These are phyloP conservation scores for Ophiocordyceps robertsii DNA, from an alignment of 2,329 filamentous ascomycete species.

Conservation along the genomic window DNA sequence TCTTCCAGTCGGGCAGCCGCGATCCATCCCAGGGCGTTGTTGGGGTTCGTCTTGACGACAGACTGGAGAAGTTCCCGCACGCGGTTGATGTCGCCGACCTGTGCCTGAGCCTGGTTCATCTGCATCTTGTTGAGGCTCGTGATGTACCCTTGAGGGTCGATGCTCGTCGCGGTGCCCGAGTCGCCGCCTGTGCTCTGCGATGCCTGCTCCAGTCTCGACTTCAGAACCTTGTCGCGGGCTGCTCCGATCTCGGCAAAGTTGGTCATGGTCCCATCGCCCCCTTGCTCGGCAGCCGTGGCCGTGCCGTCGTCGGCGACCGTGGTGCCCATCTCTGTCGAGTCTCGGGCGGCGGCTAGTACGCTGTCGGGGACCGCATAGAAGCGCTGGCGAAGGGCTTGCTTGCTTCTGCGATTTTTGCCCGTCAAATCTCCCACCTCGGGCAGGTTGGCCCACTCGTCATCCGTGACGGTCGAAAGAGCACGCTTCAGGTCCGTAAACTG, in stretches of 20 bases:
- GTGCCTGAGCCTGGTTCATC: conserved; percentile 63
- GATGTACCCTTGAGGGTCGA: conserved; percentile 91
- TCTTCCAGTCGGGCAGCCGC: conserved; percentile 88
- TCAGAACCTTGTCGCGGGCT: conserved; percentile 87
- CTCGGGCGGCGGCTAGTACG: conserved; percentile 76
- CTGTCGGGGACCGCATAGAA: conserved; percentile 97
- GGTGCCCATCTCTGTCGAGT: conserved; percentile 69
- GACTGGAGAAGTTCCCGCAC: conserved; percentile 88
- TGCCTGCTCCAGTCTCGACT: conserved; percentile 86
- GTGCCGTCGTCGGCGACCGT: conserved; percentile 71
- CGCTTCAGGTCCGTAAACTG: conserved; percentile 96
- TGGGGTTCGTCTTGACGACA: conserved; percentile 92
- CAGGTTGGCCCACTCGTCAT: conserved; percentile 92
- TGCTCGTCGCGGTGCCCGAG: conserved; percentile 74
- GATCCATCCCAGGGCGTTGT: conserved; percentile 91
- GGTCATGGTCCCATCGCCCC: conserved; percentile 79
- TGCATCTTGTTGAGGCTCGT: conserved; percentile 80
- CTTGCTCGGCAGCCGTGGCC: conserved; percentile 24
- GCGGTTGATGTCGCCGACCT: conserved; percentile 90
- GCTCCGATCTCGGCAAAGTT: conserved; percentile 97
- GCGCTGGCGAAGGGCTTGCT: conserved; percentile 67
- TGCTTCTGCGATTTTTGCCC: conserved; percentile 77
- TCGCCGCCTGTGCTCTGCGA: conserved; percentile 55
- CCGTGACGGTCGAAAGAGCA: conserved; percentile 72
- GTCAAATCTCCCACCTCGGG: conserved; percentile 96